Percentiles rank a stretch among this genome's conserved stretches.
Evolutionary conservation across 225 moss, liverwort and hornwort genomes (phyloP).

Genomic region (Takakia lepidozioides): DNA sequence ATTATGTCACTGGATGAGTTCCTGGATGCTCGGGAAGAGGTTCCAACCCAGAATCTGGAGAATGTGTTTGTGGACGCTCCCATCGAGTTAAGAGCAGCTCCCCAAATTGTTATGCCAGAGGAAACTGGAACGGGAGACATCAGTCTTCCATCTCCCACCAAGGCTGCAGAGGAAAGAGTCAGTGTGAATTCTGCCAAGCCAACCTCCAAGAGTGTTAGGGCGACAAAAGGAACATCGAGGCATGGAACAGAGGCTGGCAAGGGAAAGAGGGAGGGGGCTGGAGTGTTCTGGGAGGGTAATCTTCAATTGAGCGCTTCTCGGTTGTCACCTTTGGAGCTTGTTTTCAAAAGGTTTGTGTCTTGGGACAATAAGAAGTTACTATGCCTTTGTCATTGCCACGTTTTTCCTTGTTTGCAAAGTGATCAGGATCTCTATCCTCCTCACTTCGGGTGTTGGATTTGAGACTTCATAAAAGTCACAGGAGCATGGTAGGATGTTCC

Average conservation of each 20-base stretch:
- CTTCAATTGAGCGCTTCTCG: slow-evolving; percentile 55
- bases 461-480: too few relatives aligned
- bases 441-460: too few relatives aligned
- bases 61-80: slow-evolving; percentile 40
- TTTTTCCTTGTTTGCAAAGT: too few relatives aligned
- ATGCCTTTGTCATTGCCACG: too few relatives aligned
- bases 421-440: too few relatives aligned
- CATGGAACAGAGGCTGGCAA: slow-evolving; percentile 9
- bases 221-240: slow-evolving; percentile 13
- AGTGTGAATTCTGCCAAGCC: slow-evolving; percentile 14
- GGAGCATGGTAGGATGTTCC: too few relatives aligned
- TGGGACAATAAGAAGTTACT: too few relatives aligned
- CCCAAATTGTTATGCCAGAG: slow-evolving; percentile 6
- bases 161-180: slow-evolving; percentile 5
- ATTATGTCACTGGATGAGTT: slow-evolving; percentile 68
- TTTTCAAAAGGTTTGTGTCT: slow-evolving; percentile 43
- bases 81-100: slow-evolving; percentile 37
- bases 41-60: slow-evolving; percentile 23
- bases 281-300: slow-evolving; percentile 34
- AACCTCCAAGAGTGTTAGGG: slow-evolving; percentile 15
- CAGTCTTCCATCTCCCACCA: slow-evolving; percentile 7
- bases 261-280: slow-evolving; percentile 20
- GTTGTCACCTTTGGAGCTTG: slow-evolving; percentile 35
- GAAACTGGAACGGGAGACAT: slow-evolving; percentile 14
- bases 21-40: slow-evolving; percentile 44